phyloP scores from a whole-genome alignment of 139 green algal species.

The Closterium sp. region DNA sequence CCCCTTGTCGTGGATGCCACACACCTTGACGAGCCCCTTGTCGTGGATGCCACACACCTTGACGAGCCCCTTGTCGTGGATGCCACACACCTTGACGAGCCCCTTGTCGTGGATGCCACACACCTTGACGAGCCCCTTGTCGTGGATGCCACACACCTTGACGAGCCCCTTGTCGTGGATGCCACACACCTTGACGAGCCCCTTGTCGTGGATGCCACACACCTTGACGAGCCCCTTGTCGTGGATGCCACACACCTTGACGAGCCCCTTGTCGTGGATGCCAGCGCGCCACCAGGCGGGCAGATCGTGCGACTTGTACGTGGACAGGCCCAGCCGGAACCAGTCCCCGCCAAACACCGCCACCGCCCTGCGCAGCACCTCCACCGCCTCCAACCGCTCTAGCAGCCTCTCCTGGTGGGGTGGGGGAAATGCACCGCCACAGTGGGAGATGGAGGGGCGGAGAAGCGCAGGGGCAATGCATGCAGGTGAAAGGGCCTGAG shows the following conservation, averaged over 20 bases:
- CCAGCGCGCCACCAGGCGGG: conserved; percentile 15
- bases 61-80: too few relatives aligned
- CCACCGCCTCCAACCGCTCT: conserved; percentile 19
- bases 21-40: too few relatives aligned
- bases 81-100: too few relatives aligned
- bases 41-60: too few relatives aligned
- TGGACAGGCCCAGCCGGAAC: background rate
- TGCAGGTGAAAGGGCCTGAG: background rate
- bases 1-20: too few relatives aligned
- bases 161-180: too few relatives aligned
- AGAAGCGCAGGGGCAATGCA: background rate
- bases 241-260: background rate
- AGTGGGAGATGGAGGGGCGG: background rate
- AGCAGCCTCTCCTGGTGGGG: background rate
- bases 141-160: too few relatives aligned
- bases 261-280: background rate
- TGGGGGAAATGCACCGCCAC: background rate
- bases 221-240: background rate
- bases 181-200: too few relatives aligned
- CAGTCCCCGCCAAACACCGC: background rate
- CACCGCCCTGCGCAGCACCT: background rate
- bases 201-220: background rate
- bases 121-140: too few relatives aligned
- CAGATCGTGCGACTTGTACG: conserved; percentile 14
- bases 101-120: too few relatives aligned